A percentile compares a stretch with the other conserved stretches of the same genome.
Conservation (phyloP, 129 eudicot species). For the Centrapalus pauciflorus region DNA sequence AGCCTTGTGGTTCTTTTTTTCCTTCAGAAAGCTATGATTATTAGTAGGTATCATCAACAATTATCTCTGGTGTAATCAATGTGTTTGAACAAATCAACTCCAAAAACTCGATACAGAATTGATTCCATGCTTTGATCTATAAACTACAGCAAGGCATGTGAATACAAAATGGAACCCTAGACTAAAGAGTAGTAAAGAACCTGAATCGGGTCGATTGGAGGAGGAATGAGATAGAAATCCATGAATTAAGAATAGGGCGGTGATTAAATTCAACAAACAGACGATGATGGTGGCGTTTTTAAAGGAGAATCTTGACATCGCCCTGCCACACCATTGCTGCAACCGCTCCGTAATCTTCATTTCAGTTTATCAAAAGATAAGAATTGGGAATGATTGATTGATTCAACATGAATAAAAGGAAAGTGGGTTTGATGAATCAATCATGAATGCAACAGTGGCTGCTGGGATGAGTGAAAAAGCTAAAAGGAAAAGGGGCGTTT, state of each 20-base stretch:
- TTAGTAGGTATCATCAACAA: too few relatives aligned
- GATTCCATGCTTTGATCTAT: too few relatives aligned
- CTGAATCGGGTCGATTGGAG: slow-evolving; percentile 39
- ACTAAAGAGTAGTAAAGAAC: slow-evolving; percentile 11
- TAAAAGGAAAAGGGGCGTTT: too few relatives aligned
- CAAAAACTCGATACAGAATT: too few relatives aligned
- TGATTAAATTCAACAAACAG: slow-evolving; percentile 63
- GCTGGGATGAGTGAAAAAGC: too few relatives aligned
- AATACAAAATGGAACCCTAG: background rate
- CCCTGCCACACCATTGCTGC: slow-evolving; percentile 49
- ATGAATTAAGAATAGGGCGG: slow-evolving; percentile 56
- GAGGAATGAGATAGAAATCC: slow-evolving; percentile 49
- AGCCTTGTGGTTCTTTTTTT: too few relatives aligned
- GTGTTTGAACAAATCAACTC: too few relatives aligned
- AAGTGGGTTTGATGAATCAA: too few relatives aligned
- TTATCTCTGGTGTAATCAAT: too few relatives aligned
- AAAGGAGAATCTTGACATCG: slow-evolving; percentile 45
- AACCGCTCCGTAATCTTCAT: slow-evolving; percentile 29
- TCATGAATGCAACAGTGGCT: too few relatives aligned
- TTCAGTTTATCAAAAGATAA: background rate
- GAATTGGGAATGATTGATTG: background rate
- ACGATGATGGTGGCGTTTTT: slow-evolving; percentile 64
- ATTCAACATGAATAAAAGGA: background rate
- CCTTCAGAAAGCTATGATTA: too few relatives aligned
- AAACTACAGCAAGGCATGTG: too few relatives aligned